These are phyloP conservation scores for Salix arbutifolia DNA, from an alignment of 345 rosid species.

Conservation along the genomic window DNA sequence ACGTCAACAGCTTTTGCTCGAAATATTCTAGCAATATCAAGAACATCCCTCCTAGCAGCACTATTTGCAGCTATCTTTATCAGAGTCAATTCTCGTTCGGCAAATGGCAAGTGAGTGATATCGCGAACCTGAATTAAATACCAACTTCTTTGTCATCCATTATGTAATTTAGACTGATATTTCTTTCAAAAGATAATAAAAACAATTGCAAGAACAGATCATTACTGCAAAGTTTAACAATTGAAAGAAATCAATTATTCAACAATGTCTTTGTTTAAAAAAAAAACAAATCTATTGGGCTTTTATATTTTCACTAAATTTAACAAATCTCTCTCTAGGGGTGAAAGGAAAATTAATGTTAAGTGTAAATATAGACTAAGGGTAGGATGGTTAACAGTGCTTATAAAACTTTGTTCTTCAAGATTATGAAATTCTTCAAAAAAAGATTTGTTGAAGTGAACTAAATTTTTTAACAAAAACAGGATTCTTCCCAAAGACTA, in stretches of 20 bases:
- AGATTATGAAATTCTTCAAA: not conserved
- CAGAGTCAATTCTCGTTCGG: conserved; percentile 65
- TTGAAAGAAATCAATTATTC: not conserved
- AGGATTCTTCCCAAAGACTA: not conserved
- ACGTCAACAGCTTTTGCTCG: conserved; percentile 70
- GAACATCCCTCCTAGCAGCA: conserved; percentile 62
- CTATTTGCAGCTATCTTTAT: conserved; percentile 60
- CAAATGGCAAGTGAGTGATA: conserved; percentile 65
- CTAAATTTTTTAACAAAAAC: not conserved
- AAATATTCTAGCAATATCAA: conserved; percentile 69
- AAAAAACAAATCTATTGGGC: not conserved
- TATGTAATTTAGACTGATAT: conserved; percentile 5
- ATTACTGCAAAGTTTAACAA: not conserved
- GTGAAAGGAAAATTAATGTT: not conserved
- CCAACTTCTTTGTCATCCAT: conserved; percentile 1
- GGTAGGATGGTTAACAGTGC: not conserved
- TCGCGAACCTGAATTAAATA: conserved; percentile 48
- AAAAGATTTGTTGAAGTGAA: not conserved
- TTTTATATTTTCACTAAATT: not conserved
- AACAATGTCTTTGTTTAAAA: not conserved
- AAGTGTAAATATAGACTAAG: not conserved
- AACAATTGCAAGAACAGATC: not conserved
- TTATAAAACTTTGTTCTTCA: not conserved
- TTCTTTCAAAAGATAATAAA: not conserved
- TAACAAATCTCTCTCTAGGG: not conserved